These are phyloP conservation scores for Esteya vermicola DNA, from an alignment of 2,329 filamentous ascomycete genomes.

Conservation along the genomic window DNA sequence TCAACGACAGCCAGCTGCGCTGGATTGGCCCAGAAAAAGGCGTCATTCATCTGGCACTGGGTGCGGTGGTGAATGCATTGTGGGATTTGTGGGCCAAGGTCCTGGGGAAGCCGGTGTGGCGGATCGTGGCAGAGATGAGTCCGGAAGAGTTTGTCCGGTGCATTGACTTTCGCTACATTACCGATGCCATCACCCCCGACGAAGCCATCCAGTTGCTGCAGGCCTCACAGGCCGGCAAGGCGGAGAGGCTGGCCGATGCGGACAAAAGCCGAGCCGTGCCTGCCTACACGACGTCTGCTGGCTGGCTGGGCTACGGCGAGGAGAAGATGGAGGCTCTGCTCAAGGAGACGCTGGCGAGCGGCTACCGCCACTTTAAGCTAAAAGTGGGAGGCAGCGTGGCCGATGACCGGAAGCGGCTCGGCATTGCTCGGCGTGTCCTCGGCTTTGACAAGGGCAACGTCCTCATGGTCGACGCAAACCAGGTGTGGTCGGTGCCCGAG, in stretches of 20 bases:
- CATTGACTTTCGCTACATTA: conserved; percentile 92
- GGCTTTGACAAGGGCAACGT: conserved; percentile 59
- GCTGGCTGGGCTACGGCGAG: conserved; percentile 83
- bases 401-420: conserved; percentile 55
- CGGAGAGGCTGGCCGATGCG: conserved; percentile 57
- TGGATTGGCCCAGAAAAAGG: conserved; percentile 95
- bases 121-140: conserved; percentile 77
- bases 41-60: conserved; percentile 82
- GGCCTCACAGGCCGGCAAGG: conserved; percentile 52
- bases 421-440: conserved; percentile 65
- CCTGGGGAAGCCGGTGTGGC: conserved; percentile 78
- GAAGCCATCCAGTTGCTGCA: conserved; percentile 63
- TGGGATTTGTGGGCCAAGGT: conserved; percentile 95
- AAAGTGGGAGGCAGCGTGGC: conserved; percentile 69
- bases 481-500: conserved; percentile 83
- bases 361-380: conserved; percentile 80
- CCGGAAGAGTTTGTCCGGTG: conserved; percentile 76
- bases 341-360: conserved; percentile 57
- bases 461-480: conserved; percentile 88
- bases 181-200: conserved; percentile 76
- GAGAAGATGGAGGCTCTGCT: conserved; percentile 71
- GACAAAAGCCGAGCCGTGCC: conserved; percentile 63
- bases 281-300: conserved; percentile 80
- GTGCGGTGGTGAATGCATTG: conserved; percentile 77
- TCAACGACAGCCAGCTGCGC: conserved; percentile 76